Conservation (phyloP, 2,329 filamentous ascomycete genomes). For the Fusarium subglutinans region DNA sequence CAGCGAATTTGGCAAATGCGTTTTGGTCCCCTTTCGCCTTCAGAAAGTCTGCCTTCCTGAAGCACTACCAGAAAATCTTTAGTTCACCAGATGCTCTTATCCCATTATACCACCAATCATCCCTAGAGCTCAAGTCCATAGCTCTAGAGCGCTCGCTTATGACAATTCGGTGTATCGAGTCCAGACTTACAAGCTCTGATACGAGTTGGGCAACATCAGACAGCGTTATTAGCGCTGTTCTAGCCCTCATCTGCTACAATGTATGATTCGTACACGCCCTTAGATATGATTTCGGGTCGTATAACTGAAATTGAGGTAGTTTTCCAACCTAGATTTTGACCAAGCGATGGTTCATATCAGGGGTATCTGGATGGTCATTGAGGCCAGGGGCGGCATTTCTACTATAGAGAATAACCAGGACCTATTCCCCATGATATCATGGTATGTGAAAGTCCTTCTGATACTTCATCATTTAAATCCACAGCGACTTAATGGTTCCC, state of each 20-base stretch:
- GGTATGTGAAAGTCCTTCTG: background rate
- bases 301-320: background rate
- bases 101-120: background rate
- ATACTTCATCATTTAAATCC: too few species aligned
- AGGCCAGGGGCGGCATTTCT: slow-evolving; percentile 3
- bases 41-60: slow-evolving; percentile 4
- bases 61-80: slow-evolving; percentile 4
- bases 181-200: background rate
- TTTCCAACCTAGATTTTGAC: slow-evolving; percentile 11
- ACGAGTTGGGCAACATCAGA: background rate
- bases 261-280: background rate
- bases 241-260: slow-evolving; percentile 10
- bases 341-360: slow-evolving; percentile 5
- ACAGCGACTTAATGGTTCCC: background rate
- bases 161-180: slow-evolving; percentile 10
- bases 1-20: background rate
- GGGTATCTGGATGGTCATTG: slow-evolving; percentile 1
- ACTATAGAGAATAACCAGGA: background rate
- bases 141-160: slow-evolving; percentile 6
- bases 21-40: slow-evolving; percentile 19
- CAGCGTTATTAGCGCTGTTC: slow-evolving; percentile 1
- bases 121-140: background rate
- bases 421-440: slow-evolving; percentile 4
- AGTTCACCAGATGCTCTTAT: background rate
- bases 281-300: background rate